These are phyloP conservation scores for Epichloe amarillans DNA, from an alignment of 2,329 filamentous ascomycete genomes.

Conservation along the genomic window DNA sequence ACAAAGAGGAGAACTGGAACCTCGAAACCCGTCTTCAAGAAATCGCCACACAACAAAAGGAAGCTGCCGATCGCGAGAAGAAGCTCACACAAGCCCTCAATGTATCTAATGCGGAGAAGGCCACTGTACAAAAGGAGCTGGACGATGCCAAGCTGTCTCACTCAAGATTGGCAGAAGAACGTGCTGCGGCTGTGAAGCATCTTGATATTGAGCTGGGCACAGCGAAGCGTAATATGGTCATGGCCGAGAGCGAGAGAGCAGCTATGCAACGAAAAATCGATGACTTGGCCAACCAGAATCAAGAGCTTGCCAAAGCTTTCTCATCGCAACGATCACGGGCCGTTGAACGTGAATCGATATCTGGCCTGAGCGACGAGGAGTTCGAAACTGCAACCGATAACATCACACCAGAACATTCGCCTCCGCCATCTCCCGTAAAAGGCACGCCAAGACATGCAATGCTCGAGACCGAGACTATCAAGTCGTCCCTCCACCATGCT, in stretches of 20 bases:
- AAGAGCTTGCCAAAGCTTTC: constrained; percentile 76
- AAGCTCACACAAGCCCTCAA: constrained; percentile 64
- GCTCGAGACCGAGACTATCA: constrained; percentile 90
- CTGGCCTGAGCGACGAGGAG: constrained; percentile 46
- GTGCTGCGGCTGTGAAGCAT: constrained; percentile 61
- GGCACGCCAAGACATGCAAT: constrained; percentile 79
- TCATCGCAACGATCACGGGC: constrained; percentile 57
- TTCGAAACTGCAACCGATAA: constrained; percentile 54
- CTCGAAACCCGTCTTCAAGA: constrained; percentile 89
- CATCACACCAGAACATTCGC: constrained; percentile 76
- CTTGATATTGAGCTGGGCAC: constrained; percentile 81
- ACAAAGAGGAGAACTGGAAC: constrained; percentile 98
- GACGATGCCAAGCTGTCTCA: constrained; percentile 78
- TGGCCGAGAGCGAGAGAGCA: constrained; percentile 67
- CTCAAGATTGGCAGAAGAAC: constrained; percentile 69
- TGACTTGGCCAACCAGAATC: constrained; percentile 77
- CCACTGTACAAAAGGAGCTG: constrained; percentile 65
- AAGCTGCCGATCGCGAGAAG: constrained; percentile 70
- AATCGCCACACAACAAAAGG: constrained; percentile 56
- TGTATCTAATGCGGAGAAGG: constrained; percentile 60
- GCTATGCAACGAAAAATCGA: constrained; percentile 74
- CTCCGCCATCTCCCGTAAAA: constrained; percentile 81
- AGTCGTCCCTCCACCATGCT: constrained; percentile 85
- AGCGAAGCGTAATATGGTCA: constrained; percentile 65
- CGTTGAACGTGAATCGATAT: constrained; percentile 49